A percentile compares a stretch with the other conserved stretches of the same genome.
phyloP scores from a whole-genome alignment of 306 rosid species.

The Rosa rugosa region DNA sequence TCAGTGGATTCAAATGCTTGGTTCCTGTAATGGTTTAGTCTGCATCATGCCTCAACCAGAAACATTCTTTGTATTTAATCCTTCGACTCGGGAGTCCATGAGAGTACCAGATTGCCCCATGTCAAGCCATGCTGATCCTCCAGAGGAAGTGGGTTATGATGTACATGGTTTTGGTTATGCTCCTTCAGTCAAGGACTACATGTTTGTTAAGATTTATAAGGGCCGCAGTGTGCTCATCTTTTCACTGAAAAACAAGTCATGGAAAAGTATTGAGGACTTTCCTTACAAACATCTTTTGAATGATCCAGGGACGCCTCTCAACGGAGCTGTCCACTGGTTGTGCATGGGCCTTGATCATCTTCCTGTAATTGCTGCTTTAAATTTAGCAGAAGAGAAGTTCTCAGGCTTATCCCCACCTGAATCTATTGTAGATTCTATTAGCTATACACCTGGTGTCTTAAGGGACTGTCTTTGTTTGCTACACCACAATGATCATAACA shows the following conservation, averaged over 20 bases:
- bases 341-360: neutral
- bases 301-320: constrained; percentile 3
- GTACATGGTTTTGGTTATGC: constrained; percentile 20
- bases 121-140: neutral
- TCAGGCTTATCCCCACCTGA: constrained; percentile 5
- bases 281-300: constrained; percentile 5
- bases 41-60: constrained; percentile 20
- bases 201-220: constrained; percentile 6
- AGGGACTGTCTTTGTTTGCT: constrained; percentile 17
- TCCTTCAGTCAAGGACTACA: constrained; percentile 8
- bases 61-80: constrained; percentile 17
- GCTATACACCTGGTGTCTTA: neutral
- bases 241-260: constrained; percentile 12
- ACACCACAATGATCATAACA: neutral
- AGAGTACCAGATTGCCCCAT: constrained; percentile 23
- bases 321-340: constrained; percentile 15
- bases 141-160: neutral
- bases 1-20: constrained; percentile 1
- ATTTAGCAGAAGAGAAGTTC: constrained; percentile 9
- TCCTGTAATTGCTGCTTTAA: constrained; percentile 18
- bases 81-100: constrained; percentile 13
- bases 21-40: constrained; percentile 25
- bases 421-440: neutral
- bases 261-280: constrained; percentile 13
- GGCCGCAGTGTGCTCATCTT: constrained; percentile 9